Base-by-base conservation (phyloP, 257 asterid species). In the Misopates orontium region DNA sequence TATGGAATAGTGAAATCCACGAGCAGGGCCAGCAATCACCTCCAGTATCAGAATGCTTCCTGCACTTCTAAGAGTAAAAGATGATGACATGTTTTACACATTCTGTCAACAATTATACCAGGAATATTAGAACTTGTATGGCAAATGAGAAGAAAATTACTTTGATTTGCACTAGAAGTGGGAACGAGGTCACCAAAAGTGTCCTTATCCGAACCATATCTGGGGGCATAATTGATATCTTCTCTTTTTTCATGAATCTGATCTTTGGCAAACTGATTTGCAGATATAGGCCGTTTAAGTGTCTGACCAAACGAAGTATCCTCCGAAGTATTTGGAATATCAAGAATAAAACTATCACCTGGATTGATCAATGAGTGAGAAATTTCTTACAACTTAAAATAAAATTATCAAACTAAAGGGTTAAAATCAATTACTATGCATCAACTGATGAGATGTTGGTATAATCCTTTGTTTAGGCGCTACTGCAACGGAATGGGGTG, bases 311-410 rank as follows among this genome's bases (percentile, higher is more conserved):
- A 49, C 55, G 39, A 68, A 69, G 83, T 62, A 67, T 82, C 93
- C 71, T 86, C 95, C 40, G 88, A 83, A 67, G 85, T 71, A 75
- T 90, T 87, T 75, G 88, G 82, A 72, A 90, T 85, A 68, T 93
- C 87, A 36, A 93, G 97, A 72, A 93, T 69, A 80, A 87, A 86
- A 74, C 97, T 90, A 75, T 87, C 97, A 76, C 88, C 99, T 93
- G 88, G 62, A 77, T 25, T 31, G 32, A 76, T 70, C 47, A 76
- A 81, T 8, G 44, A 67, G 54, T 68, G 71, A 36, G 42, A 68
- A 67, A 45, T 51, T 52, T 40, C 58, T 59, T 19, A 17, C 64
- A 51, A 17, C 60, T 28, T 28, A 28, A n/a, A 9, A 39, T 21
- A 16, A 71, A 13, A 53, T 56, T 23, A 52, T 56, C 53, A 48